Percentiles rank a stretch among this genome's conserved stretches.
phyloP scores from a whole-genome alignment of 192 early-diverging fungal species.

The Entophlyctis helioformis region DNA sequence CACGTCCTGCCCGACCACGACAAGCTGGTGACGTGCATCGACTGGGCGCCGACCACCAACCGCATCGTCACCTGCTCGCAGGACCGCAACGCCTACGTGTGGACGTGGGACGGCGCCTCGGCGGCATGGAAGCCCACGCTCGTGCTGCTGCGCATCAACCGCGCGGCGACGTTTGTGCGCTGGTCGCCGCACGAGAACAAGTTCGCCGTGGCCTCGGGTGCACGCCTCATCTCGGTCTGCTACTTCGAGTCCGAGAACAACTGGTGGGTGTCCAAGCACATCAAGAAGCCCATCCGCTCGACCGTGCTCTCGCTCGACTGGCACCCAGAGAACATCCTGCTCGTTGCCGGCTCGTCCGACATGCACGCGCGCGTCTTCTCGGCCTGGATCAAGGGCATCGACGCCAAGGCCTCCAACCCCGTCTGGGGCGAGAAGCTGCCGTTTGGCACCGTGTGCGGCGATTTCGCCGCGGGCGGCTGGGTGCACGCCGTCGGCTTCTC shows the following conservation, averaged over 20 bases:
- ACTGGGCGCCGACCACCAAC: conserved; percentile 93
- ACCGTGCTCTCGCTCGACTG: conserved; percentile 85
- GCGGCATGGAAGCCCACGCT: conserved; percentile 77
- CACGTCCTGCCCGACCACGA: conserved; percentile 82
- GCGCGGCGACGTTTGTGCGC: conserved; percentile 83
- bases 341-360: conserved; percentile 67
- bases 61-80: conserved; percentile 94
- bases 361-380: conserved; percentile 86
- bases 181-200: conserved; percentile 96
- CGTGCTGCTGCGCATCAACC: conserved; percentile 89
- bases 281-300: conserved; percentile 84
- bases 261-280: conserved; percentile 93
- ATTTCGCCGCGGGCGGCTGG: conserved; percentile 79
- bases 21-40: conserved; percentile 86
- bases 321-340: conserved; percentile 93
- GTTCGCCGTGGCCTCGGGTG: conserved; percentile 94
- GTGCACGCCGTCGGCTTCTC: conserved; percentile 86
- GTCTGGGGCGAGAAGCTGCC: conserved; percentile 92
- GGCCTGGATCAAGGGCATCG: conserved; percentile 88
- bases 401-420: conserved; percentile 65
- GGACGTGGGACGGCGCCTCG: conserved; percentile 57
- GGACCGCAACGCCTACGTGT: conserved; percentile 98
- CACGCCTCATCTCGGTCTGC: conserved; percentile 82
- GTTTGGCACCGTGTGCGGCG: conserved; percentile 84
- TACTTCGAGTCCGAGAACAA: conserved; percentile 94